Conservation (phyloP, 192 early-diverging fungal species). For the Coemansia sp. region DNA sequence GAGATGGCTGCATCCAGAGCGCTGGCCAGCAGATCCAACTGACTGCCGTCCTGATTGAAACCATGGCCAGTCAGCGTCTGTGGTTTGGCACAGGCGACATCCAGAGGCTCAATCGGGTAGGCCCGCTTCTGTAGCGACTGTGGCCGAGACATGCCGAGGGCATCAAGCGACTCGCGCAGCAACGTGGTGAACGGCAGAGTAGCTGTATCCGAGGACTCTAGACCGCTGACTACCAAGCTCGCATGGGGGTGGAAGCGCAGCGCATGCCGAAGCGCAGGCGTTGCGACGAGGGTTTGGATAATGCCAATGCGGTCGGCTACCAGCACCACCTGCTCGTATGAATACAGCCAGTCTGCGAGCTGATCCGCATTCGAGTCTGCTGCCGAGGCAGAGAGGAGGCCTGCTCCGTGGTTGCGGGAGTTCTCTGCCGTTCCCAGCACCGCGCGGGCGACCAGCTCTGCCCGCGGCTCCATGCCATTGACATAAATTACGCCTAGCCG, state of each 20-base stretch:
- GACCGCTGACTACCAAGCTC: conserved; percentile 3
- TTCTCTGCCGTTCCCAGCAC: background rate
- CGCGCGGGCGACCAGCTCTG: conserved; percentile 2
- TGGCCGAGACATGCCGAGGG: no score
- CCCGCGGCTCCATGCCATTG: conserved; percentile 1
- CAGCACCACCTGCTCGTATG: conserved; percentile 20
- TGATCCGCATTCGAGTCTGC: background rate
- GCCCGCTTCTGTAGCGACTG: no score
- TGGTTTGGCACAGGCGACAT: background rate
- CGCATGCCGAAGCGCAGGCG: background rate
- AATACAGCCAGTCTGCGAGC: conserved; percentile 29
- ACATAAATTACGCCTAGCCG: conserved; percentile 16
- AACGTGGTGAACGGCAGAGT: conserved; percentile 5
- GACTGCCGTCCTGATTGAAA: background rate
- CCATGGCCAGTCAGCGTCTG: background rate
- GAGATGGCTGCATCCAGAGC: conserved; percentile 8
- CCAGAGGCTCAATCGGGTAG: background rate
- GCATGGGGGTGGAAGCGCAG: conserved; percentile 16
- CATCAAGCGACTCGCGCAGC: conserved; percentile 13
- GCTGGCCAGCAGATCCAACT: conserved; percentile 1
- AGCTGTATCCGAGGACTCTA: conserved; percentile 4
- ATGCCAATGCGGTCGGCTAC: conserved; percentile 10
- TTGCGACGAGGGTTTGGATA: conserved; percentile 6
- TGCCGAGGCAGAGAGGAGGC: conserved; percentile 4
- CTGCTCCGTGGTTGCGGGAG: background rate